Evolutionary conservation across 2,329 filamentous ascomycete genomes (phyloP).

Genomic region (Hymenoscyphus fructigenus): DNA sequence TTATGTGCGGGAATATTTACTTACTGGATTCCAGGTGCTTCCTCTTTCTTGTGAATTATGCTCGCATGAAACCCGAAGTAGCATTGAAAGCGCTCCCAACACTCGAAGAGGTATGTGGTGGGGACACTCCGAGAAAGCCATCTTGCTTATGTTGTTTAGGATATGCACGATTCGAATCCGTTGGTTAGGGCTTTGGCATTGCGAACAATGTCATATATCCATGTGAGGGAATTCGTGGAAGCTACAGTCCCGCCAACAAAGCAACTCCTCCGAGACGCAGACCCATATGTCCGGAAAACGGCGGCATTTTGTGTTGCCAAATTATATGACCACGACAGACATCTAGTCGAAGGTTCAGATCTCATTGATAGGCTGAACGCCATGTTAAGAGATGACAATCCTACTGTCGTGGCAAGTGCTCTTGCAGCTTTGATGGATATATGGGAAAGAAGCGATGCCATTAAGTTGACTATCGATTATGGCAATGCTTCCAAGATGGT

Average conservation of each 20-base stretch:
- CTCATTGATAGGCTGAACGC: slow-evolving; percentile 88
- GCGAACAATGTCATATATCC: slow-evolving; percentile 95
- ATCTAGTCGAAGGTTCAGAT: slow-evolving; percentile 86
- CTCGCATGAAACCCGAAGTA: slow-evolving; percentile 89
- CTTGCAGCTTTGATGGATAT: slow-evolving; percentile 93
- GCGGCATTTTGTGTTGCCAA: slow-evolving; percentile 96
- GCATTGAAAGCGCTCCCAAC: slow-evolving; percentile 90
- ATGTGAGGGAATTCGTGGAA: slow-evolving; percentile 93
- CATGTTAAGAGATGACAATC: slow-evolving; percentile 92
- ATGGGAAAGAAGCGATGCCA: slow-evolving; percentile 95
- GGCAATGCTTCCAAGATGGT: slow-evolving; percentile 97
- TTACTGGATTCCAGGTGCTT: slow-evolving; percentile 71
- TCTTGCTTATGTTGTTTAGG: slow-evolving; percentile 48
- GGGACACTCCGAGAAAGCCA: not conserved
- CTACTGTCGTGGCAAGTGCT: slow-evolving; percentile 93
- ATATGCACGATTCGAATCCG: slow-evolving; percentile 91
- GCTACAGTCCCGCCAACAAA: slow-evolving; percentile 84
- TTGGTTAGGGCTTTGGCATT: slow-evolving; percentile 88
- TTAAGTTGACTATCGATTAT: slow-evolving; percentile 98
- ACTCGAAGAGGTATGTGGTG: slow-evolving; percentile 65
- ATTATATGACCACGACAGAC: slow-evolving; percentile 92
- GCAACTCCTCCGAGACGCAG: slow-evolving; percentile 76
- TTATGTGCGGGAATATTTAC: slow-evolving; percentile 19
- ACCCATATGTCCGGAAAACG: slow-evolving; percentile 97
- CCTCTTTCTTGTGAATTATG: slow-evolving; percentile 95